Conservation (phyloP, 805 yeast genomes). For the Candida odintsovae region DNA sequence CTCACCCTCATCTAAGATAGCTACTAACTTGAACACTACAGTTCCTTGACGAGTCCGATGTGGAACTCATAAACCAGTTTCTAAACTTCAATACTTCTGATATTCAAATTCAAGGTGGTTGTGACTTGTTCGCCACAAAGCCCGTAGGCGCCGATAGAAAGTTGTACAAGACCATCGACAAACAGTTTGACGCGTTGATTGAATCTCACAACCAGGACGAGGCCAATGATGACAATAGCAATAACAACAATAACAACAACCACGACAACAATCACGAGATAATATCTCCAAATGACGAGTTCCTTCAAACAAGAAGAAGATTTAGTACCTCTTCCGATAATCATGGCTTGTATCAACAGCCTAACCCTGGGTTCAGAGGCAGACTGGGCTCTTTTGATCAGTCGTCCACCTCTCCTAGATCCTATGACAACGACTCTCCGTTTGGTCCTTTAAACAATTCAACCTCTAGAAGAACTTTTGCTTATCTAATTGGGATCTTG, state of each 20-base stretch:
- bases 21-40: slow-evolving; percentile 21
- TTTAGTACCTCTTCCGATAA: slow-evolving; percentile 19
- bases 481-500: slow-evolving; percentile 82
- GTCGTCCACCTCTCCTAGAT: slow-evolving; percentile 7
- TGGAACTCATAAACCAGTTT: slow-evolving; percentile 86
- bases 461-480: slow-evolving; percentile 85
- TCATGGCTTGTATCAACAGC: slow-evolving; percentile 2
- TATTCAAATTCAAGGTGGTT: slow-evolving; percentile 76
- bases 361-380: background rate
- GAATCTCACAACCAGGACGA: slow-evolving; percentile 20
- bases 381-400: background rate
- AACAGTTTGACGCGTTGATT: slow-evolving; percentile 55
- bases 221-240: slow-evolving; percentile 4
- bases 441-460: slow-evolving; percentile 88
- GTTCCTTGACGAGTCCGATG: slow-evolving; percentile 90
- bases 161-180: slow-evolving; percentile 80
- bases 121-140: slow-evolving; percentile 92
- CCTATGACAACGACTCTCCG: slow-evolving; percentile 41
- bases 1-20: too few species aligned
- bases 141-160: slow-evolving; percentile 88
- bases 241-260: background rate
- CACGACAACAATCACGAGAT: slow-evolving; percentile 2
- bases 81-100: slow-evolving; percentile 74
- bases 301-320: slow-evolving; percentile 37
- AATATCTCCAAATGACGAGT: slow-evolving; percentile 23